Percentiles rank a stretch among this genome's conserved stretches.
phyloP scores from a whole-genome alignment of 352 stramenopile genomes.

The Hyaloperonospora brassicae region DNA sequence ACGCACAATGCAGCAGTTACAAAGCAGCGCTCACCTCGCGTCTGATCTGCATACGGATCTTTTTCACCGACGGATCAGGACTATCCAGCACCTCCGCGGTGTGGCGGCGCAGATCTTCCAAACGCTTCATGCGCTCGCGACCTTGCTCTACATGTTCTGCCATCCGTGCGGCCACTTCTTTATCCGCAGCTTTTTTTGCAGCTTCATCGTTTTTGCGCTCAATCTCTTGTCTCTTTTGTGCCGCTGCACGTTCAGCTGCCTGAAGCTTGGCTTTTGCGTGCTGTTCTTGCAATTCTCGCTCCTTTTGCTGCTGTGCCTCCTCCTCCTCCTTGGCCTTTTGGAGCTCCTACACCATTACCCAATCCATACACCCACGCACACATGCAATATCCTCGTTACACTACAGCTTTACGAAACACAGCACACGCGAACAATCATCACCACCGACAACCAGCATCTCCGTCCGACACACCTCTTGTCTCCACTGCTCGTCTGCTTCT shows the following conservation, averaged over 20 bases:
- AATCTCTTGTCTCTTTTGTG: conserved; percentile 26
- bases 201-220: conserved; percentile 30
- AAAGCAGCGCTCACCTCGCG: conserved; percentile 28
- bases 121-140: conserved; percentile 31
- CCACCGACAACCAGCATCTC: conserved; percentile 5
- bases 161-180: conserved; percentile 25
- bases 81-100: conserved; percentile 43
- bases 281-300: conserved; percentile 24
- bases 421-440: no score
- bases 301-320: conserved; percentile 20
- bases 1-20: no score
- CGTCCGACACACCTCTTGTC: conserved; percentile 35
- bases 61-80: conserved; percentile 45
- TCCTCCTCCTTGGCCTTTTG: conserved; percentile 22
- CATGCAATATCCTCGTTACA: no score
- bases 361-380: not conserved
- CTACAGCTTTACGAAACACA: no score
- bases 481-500: conserved; percentile 22
- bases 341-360: conserved; percentile 9
- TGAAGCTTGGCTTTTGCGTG: conserved; percentile 28
- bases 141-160: conserved; percentile 46
- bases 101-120: conserved; percentile 44
- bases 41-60: conserved; percentile 62
- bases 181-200: conserved; percentile 27
- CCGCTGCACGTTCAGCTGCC: conserved; percentile 21